Base-by-base conservation (phyloP, 495 filamentous ascomycete species). In the Schizothecium vesticola region DNA sequence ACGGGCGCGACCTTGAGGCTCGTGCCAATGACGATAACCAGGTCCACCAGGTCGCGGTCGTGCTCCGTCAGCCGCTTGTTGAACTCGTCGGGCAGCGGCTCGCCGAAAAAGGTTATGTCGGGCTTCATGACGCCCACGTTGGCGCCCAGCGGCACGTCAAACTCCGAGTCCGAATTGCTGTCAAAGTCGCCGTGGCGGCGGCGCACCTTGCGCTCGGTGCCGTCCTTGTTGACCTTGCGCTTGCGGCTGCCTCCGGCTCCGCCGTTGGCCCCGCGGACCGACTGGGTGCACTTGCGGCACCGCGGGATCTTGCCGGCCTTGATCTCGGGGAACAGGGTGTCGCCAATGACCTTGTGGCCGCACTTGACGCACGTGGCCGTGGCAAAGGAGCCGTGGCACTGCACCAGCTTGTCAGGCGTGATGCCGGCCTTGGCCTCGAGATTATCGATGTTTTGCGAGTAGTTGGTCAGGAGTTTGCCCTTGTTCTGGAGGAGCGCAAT, bases 381-480 rank as follows among this genome's bases (percentile, higher is more conserved):
- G 11, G 94, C 95, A 75, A 97, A 99, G 13, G 91, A 95, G 62
- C 95, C 95, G 71, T 99, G 95, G 75, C 95, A 98, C 77, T 99
- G 95, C 23, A 99, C 89, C 12, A 99, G 87, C 67, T 96, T 97
- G 43, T 94, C 90, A 0, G 88, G 83, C 7, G 78, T 74, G 60
- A 99, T 94, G 16, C 95, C 95, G 1, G 94, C 95, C 66, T 91
- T 88, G 33, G 86, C 87, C 75, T 99, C 95, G 60, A 99, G 90
- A 73, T 98, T 97, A 81, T 99, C 95, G 72, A 99, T 99, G 76
- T 99, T 99, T 77, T 99, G 95, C 2, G 94, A 96, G 80, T 97
- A 99, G 79, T 97, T 97, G 26, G 94, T 98, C 61, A 97, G 84
- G 22, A 99, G 87, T 74, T 96, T 97, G 23, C 87, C 88, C 76